phyloP scores from a whole-genome alignment of 352 stramenopile genomes.

The Pythium inflatum region DNA sequence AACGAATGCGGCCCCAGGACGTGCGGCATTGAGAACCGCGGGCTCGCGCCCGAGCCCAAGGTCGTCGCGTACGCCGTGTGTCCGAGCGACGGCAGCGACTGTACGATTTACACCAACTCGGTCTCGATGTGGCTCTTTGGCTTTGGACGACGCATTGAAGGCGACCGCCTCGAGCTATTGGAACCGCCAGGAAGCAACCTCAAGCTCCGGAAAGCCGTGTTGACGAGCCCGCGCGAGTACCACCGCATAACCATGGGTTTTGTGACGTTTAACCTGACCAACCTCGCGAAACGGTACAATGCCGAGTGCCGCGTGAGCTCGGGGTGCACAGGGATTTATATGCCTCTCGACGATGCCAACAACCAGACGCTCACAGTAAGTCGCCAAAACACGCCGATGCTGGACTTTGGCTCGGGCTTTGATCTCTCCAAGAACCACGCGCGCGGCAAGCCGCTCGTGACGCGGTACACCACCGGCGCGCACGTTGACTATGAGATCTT shows the following conservation, averaged over 20 bases:
- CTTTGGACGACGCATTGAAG: conserved; percentile 12
- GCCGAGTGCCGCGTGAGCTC: neutral
- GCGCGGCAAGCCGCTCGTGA: conserved; percentile 6
- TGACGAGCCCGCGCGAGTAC: conserved; percentile 11
- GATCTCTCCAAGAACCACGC: neutral
- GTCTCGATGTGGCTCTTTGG: conserved; percentile 18
- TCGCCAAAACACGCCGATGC: neutral
- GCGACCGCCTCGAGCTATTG: conserved; percentile 5
- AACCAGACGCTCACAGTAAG: neutral
- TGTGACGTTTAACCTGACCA: neutral
- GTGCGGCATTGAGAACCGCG: conserved; percentile 17
- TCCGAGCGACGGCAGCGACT: conserved; percentile 1
- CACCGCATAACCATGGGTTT: conserved; percentile 7
- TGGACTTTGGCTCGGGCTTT: conserved; percentile 13
- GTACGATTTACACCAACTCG: neutral
- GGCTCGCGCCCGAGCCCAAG: conserved; percentile 10
- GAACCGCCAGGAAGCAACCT: neutral
- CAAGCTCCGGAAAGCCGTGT: conserved; percentile 2
- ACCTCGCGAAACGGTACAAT: neutral
- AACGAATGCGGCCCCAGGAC: conserved; percentile 17
- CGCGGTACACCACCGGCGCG: conserved; percentile 11
- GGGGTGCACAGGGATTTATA: too few species aligned
- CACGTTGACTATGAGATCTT: conserved; percentile 15
- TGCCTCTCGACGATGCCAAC: too few species aligned
- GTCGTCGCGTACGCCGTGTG: conserved; percentile 18